These are phyloP conservation scores for Zasmidium cellare DNA, from an alignment of 2,329 filamentous ascomycete species.

Conservation along the genomic window DNA sequence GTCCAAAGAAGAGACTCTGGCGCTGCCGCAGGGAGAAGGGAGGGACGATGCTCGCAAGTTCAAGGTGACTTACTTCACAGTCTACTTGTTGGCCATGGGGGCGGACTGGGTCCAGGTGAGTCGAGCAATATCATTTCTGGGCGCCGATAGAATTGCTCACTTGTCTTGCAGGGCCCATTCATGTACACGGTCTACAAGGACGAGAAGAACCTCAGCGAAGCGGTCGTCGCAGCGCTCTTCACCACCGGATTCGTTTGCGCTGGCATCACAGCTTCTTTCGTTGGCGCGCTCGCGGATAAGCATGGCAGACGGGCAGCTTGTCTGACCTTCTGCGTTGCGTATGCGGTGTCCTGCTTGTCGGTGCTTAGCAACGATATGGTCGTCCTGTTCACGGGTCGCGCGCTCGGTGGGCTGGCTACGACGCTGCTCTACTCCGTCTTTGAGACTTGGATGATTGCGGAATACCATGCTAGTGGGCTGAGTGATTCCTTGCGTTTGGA, in stretches of 20 bases:
- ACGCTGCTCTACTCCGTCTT: conserved; percentile 61
- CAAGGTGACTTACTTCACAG: conserved; percentile 45
- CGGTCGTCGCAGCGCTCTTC: conserved; percentile 48
- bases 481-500: conserved; percentile 48
- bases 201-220: conserved; percentile 49
- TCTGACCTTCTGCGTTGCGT: conserved; percentile 55
- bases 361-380: conserved; percentile 49
- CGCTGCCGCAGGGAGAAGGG: conserved; percentile 20
- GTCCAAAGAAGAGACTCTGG: conserved; percentile 14
- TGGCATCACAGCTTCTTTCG: conserved; percentile 50
- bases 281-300: conserved; percentile 52
- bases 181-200: conserved; percentile 57
- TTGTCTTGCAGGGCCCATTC: conserved; percentile 43
- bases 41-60: conserved; percentile 36
- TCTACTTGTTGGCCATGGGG: conserved; percentile 45
- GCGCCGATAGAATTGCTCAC: background rate
- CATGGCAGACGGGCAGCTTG: conserved; percentile 55
- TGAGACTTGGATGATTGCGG: conserved; percentile 63
- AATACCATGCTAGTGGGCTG: conserved; percentile 52
- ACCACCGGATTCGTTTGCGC: conserved; percentile 52
- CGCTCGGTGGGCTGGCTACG: conserved; percentile 57
- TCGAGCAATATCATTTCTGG: background rate
- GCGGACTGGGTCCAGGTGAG: conserved; percentile 50
- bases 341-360: conserved; percentile 55
- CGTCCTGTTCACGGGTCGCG: conserved; percentile 54